phyloP scores from a whole-genome alignment of 495 filamentous ascomycete genomes.

The Penicillium simplicissimum region DNA sequence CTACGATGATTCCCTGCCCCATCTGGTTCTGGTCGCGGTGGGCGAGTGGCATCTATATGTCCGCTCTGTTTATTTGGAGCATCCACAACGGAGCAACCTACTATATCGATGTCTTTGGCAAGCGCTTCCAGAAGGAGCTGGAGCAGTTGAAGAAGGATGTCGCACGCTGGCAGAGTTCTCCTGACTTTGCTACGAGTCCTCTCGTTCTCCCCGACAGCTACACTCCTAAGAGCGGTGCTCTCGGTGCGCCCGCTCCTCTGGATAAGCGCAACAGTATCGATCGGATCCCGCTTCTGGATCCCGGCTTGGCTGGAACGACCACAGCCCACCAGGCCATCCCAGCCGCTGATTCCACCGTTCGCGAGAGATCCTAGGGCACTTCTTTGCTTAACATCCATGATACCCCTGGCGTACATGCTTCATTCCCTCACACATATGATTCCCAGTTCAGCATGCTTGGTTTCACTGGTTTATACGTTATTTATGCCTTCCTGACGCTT shows the following conservation, averaged over 20 bases:
- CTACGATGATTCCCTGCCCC: slow-evolving; percentile 92
- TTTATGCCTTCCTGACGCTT: background rate
- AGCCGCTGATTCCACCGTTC: slow-evolving; percentile 18
- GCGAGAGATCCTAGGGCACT: slow-evolving; percentile 23
- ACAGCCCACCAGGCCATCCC: slow-evolving; percentile 20
- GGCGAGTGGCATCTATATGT: slow-evolving; percentile 74
- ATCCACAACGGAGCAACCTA: slow-evolving; percentile 94
- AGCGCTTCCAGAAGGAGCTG: slow-evolving; percentile 92
- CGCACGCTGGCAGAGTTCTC: slow-evolving; percentile 75
- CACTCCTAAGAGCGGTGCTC: slow-evolving; percentile 17
- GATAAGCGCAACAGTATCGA: slow-evolving; percentile 42
- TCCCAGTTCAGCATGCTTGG: background rate
- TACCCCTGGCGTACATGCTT: slow-evolving; percentile 18
- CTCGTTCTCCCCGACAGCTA: slow-evolving; percentile 26
- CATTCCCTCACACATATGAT: background rate
- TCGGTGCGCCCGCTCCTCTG: slow-evolving; percentile 14
- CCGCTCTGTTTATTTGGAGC: slow-evolving; percentile 82
- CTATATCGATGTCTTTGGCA: slow-evolving; percentile 97
- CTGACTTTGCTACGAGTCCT: slow-evolving; percentile 40
- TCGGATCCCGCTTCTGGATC: slow-evolving; percentile 45
- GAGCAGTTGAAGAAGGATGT: slow-evolving; percentile 89
- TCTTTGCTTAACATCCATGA: slow-evolving; percentile 15
- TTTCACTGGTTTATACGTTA: background rate
- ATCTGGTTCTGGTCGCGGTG: slow-evolving; percentile 92
- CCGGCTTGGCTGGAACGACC: slow-evolving; percentile 27